These are phyloP conservation scores for Komagataella populi DNA, from an alignment of 805 yeast species.

Conservation along the genomic window DNA sequence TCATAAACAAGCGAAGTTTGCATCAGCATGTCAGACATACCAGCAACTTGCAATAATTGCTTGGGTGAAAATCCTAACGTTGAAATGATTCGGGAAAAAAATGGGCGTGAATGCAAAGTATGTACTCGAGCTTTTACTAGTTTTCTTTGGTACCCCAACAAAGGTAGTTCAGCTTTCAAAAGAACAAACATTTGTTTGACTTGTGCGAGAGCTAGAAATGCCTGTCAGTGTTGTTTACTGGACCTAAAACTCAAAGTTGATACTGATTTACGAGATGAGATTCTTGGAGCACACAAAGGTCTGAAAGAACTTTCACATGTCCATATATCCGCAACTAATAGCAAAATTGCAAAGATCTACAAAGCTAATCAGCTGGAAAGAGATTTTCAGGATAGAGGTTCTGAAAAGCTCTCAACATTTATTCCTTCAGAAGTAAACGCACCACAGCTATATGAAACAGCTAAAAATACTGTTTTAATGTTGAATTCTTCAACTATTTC, in stretches of 20 bases:
- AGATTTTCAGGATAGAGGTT: constrained; percentile 1
- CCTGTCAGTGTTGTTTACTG: constrained; percentile 81
- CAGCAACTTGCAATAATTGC: constrained; percentile 64
- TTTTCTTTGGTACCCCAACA: constrained; percentile 52
- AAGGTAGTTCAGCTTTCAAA: constrained; percentile 25
- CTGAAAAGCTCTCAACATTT: constrained; percentile 2
- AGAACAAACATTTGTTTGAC: constrained; percentile 65
- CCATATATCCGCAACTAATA: constrained; percentile 11
- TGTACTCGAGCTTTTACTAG: constrained; percentile 81
- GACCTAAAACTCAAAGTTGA: constrained; percentile 80
- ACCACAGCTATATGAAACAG: constrained; percentile 21
- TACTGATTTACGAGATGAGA: constrained; percentile 63
- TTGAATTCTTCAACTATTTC: constrained; percentile 13
- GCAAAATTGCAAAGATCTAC: constrained; percentile 40
- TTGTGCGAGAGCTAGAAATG: constrained; percentile 67
- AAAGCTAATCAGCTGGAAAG: constrained; percentile 33
- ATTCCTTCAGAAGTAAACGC: constrained; percentile 5
- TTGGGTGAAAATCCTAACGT: constrained; percentile 53
- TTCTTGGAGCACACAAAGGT: constrained; percentile 55
- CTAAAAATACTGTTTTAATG: constrained; percentile 25
- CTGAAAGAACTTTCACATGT: background rate
- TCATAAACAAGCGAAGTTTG: background rate
- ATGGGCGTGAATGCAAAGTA: constrained; percentile 73
- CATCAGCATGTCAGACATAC: constrained; percentile 22
- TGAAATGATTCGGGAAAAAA: constrained; percentile 55